Base-by-base conservation (phyloP, 2,329 filamentous ascomycete genomes). In the Ilyonectria destructans region DNA sequence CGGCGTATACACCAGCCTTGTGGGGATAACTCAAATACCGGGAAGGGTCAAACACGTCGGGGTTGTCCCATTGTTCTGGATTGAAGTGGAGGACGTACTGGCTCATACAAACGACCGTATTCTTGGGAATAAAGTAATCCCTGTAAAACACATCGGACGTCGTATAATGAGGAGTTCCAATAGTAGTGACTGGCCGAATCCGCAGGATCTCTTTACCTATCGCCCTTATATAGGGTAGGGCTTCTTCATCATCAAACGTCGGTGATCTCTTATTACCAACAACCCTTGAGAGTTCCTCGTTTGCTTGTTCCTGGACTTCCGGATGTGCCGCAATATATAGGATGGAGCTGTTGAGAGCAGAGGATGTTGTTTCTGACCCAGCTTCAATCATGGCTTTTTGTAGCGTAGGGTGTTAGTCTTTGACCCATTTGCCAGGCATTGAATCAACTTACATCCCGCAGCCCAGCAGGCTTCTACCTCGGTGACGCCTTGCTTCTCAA, bases 141-240 rank as follows among this genome's bases (percentile, higher is more conserved):
- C 71, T 69, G 58, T 72, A 69, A 4, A 43, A 29, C 1, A 69
- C 29, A 4, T 71, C 67, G 8, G 55, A 31, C 0, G 58, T 52
- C 3, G 58, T 60, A 26, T 59, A 71, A 29, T 68, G 69, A 0
- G 61, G 52, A 8, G 57, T 49, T 55, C 58, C 62, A n/a, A 52
- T 37, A 8, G 29, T 65, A 1, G 64, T 82, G 1, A 88, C 84
- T 0, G 87, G 86, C 7, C 87, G 81, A 86, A 88, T 89, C 2
- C 88, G 82, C 10, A 89, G 77, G 1, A 85, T 82, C 68, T 91
- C 89, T 67, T 89, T 89, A 19, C 89, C 82, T 13, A 88, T 80
- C 1, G 85, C 85, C 21, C 83, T 81, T 31, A 89, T 74, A 71
- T 90, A 90, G 0, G 87, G 87, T 9, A 90, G 74, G 3, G 79